These are phyloP conservation scores for Claviceps africana DNA, from an alignment of 2,329 filamentous ascomycete genomes.

Conservation along the genomic window DNA sequence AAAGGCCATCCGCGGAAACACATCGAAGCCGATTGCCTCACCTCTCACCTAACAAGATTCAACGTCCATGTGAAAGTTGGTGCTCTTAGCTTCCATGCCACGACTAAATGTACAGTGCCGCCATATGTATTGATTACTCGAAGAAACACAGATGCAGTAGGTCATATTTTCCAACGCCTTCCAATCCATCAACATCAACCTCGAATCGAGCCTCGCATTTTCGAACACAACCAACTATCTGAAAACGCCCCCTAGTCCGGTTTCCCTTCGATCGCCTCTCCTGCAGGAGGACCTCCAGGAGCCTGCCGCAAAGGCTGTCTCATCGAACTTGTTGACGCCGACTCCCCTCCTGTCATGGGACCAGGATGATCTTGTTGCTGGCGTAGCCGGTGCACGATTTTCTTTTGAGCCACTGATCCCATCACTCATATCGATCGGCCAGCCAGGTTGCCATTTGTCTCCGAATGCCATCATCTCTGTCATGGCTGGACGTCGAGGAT, in stretches of 20 bases:
- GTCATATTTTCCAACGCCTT: neutral
- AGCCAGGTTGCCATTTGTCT: neutral
- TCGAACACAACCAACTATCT: neutral
- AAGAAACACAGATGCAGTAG: neutral
- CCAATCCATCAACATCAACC: neutral
- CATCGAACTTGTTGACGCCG: neutral
- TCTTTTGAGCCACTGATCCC: neutral
- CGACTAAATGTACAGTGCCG: neutral
- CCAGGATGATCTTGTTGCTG: slow-evolving; percentile 1
- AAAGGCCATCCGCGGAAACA: neutral
- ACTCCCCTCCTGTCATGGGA: neutral
- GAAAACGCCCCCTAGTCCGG: neutral
- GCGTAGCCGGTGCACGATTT: neutral
- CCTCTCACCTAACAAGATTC: neutral
- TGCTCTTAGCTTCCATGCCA: neutral
- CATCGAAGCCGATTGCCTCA: neutral
- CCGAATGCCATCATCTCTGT: neutral
- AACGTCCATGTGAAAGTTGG: neutral
- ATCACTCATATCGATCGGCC: neutral
- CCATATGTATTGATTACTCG: slow-evolving; percentile 1
- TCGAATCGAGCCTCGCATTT: neutral
- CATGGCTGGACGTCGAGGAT: neutral
- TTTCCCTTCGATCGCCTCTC: neutral
- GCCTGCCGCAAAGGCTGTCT: neutral
- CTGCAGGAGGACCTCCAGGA: slow-evolving; percentile 5